Percentiles rank a stretch among this genome's conserved stretches.
Conservation (phyloP, 1,284 basidiomycete species). For the Ustilago sp. region DNA sequence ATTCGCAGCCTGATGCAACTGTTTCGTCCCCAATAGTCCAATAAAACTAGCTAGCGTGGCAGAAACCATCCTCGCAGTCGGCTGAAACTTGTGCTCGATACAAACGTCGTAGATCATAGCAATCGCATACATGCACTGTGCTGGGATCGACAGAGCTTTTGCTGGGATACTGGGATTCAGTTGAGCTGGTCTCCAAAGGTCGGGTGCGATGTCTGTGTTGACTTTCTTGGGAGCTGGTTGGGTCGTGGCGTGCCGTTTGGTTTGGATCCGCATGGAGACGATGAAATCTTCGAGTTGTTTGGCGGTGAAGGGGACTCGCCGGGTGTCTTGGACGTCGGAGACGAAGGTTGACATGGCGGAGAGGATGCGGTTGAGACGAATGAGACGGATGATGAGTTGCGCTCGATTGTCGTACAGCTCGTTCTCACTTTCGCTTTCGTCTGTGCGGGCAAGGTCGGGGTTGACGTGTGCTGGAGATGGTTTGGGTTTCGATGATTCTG, state of each 20-base stretch:
- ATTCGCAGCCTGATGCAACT: slow-evolving; percentile 19
- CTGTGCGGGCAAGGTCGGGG: background rate
- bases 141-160: slow-evolving; percentile 29
- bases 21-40: slow-evolving; percentile 8
- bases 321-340: slow-evolving; percentile 17
- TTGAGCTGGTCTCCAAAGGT: slow-evolving; percentile 32
- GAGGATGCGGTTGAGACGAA: slow-evolving; percentile 37
- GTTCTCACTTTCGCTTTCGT: slow-evolving; percentile 1
- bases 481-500: background rate
- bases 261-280: slow-evolving; percentile 25
- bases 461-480: background rate
- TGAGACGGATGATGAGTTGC: slow-evolving; percentile 32
- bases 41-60: slow-evolving; percentile 31
- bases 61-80: slow-evolving; percentile 33
- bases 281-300: slow-evolving; percentile 29
- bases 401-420: slow-evolving; percentile 13
- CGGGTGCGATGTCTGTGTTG: background rate
- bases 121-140: slow-evolving; percentile 49
- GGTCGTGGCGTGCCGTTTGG: slow-evolving; percentile 17
- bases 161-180: slow-evolving; percentile 29
- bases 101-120: slow-evolving; percentile 40
- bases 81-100: slow-evolving; percentile 6
- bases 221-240: slow-evolving; percentile 20
- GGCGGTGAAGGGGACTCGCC: slow-evolving; percentile 21
- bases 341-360: slow-evolving; percentile 45